Conservation (phyloP, 495 filamentous ascomycete genomes). For the Aspergillus haitiensis region DNA sequence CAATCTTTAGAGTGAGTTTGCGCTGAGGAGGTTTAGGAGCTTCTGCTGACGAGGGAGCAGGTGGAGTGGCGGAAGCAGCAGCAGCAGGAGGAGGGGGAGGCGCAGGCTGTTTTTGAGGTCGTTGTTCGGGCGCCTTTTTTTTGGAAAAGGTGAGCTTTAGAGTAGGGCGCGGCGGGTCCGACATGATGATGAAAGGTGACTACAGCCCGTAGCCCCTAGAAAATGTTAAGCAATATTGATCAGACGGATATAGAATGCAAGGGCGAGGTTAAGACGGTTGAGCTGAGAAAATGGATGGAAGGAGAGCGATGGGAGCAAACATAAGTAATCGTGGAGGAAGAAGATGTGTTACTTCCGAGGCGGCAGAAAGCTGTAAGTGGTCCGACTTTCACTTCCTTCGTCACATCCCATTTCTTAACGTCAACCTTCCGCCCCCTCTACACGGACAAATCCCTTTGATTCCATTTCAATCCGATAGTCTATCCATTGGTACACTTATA, state of each 20-base stretch:
- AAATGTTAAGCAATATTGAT: background rate
- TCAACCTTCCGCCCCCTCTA: constrained; percentile 7
- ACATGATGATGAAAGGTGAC: constrained; percentile 22
- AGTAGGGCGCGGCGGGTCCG: constrained; percentile 41
- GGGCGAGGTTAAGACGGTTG: background rate
- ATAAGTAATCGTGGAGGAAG: background rate
- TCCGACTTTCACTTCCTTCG: constrained; percentile 4
- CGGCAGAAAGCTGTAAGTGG: constrained; percentile 7
- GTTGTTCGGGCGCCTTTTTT: constrained; percentile 36
- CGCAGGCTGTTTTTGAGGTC: constrained; percentile 26
- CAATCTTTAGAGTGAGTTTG: constrained; percentile 56
- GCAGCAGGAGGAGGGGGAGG: constrained; percentile 27
- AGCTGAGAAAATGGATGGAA: no score
- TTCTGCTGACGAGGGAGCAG: constrained; percentile 33
- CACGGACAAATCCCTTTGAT: constrained; percentile 3
- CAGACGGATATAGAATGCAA: background rate
- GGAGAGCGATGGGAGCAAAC: background rate
- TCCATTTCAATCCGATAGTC: no score
- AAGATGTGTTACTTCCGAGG: background rate
- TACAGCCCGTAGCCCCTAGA: background rate
- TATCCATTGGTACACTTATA: background rate
- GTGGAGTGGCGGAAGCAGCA: constrained; percentile 22
- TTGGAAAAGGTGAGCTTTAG: constrained; percentile 55
- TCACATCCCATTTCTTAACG: background rate
- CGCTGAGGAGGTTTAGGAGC: constrained; percentile 29